These are phyloP conservation scores for Pterocarpus santalinus DNA, from an alignment of 306 rosid species.

Conservation along the genomic window DNA sequence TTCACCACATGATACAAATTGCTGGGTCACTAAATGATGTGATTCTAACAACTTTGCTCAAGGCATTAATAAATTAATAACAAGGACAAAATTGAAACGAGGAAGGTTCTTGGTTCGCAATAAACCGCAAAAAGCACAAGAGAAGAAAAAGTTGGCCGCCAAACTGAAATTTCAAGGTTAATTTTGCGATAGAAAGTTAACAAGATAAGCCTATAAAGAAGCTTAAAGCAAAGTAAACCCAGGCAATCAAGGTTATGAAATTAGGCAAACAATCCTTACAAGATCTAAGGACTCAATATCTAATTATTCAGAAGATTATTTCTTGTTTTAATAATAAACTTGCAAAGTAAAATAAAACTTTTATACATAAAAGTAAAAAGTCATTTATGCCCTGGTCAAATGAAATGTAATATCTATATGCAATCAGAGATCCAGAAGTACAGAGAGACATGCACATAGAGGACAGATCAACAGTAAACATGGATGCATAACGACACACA, in stretches of 20 bases:
- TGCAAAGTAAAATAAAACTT: slow-evolving; percentile 24
- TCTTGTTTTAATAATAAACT: slow-evolving; percentile 21
- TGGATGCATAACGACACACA: not conserved
- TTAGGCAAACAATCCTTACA: slow-evolving; percentile 11
- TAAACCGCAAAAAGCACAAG: slow-evolving; percentile 16
- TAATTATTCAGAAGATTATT: slow-evolving; percentile 16
- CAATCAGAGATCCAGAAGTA: slow-evolving; percentile 19
- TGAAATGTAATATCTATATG: slow-evolving; percentile 28
- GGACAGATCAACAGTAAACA: not conserved
- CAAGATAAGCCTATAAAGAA: slow-evolving; percentile 17
- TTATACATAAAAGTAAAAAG: not conserved
- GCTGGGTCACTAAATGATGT: not conserved
- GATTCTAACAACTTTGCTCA: not conserved
- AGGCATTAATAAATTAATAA: slow-evolving; percentile 1
- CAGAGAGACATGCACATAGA: slow-evolving; percentile 17
- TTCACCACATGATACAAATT: not conserved
- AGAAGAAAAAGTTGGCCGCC: slow-evolving; percentile 24
- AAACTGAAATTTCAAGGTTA: not conserved
- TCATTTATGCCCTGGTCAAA: slow-evolving; percentile 22
- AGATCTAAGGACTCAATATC: slow-evolving; percentile 20
- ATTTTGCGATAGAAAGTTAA: not conserved
- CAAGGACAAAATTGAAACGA: not conserved
- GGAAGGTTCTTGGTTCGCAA: slow-evolving; percentile 11
- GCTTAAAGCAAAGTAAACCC: slow-evolving; percentile 8
- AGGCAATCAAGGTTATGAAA: slow-evolving; percentile 17